Conservation (phyloP, 768 basidiomycete species). For the Lentinula aciculospora region DNA sequence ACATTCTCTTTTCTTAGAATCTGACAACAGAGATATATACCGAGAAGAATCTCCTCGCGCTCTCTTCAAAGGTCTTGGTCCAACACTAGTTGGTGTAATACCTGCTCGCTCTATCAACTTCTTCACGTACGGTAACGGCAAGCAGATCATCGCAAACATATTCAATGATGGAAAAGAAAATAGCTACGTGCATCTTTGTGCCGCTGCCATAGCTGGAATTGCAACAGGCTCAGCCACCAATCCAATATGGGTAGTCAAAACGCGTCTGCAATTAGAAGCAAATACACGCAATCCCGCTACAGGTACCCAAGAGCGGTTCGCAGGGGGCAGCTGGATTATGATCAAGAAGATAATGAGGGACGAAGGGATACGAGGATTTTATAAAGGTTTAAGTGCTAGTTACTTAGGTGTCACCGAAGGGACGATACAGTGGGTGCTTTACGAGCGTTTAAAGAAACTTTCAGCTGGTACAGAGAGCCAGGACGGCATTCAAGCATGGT, state of each 20-base stretch:
- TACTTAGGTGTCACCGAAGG: conserved; percentile 95
- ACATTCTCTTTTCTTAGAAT: neutral
- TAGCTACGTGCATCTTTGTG: conserved; percentile 75
- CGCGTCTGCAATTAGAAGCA: conserved; percentile 72
- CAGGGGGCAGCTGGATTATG: conserved; percentile 53
- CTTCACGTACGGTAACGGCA: conserved; percentile 96
- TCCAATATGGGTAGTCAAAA: conserved; percentile 99
- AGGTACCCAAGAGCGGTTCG: conserved; percentile 18
- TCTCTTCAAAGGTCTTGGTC: conserved; percentile 91
- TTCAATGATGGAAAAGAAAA: conserved; percentile 83
- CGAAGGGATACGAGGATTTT: conserved; percentile 85
- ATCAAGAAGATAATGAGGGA: conserved; percentile 72
- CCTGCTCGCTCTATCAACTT: conserved; percentile 98
- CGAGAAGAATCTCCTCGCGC: conserved; percentile 83
- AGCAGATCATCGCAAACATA: conserved; percentile 77
- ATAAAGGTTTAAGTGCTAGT: conserved; percentile 92
- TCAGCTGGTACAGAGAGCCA: conserved; percentile 46
- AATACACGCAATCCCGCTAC: conserved; percentile 9
- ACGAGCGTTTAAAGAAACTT: conserved; percentile 84
- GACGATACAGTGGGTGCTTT: conserved; percentile 96
- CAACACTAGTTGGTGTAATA: conserved; percentile 90
- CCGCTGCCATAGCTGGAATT: conserved; percentile 85
- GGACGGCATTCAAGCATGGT: conserved; percentile 62
- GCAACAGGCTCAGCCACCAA: conserved; percentile 89
- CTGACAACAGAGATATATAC: conserved; percentile 69